Evolutionary conservation across 2,329 filamentous ascomycete genomes (phyloP).

Genomic region (Fusarium cicatricum): DNA sequence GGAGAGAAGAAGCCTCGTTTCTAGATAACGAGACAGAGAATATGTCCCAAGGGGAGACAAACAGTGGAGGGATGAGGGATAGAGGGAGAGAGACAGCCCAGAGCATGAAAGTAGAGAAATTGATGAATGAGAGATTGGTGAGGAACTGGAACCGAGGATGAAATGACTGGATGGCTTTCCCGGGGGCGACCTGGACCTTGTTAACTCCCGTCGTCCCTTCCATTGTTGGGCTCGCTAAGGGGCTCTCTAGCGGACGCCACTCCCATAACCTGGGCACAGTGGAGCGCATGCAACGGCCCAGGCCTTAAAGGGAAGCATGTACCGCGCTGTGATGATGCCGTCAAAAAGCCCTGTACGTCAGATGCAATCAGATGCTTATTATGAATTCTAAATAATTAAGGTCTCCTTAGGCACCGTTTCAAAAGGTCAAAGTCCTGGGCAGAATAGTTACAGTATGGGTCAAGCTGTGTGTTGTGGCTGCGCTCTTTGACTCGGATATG

Average conservation of each 20-base stretch:
- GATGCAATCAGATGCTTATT: not conserved
- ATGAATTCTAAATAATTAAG: too few relatives aligned
- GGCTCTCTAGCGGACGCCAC: slow-evolving; percentile 26
- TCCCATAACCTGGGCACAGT: slow-evolving; percentile 11
- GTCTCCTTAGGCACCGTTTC: not conserved
- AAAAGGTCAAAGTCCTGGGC: not conserved
- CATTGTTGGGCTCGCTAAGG: slow-evolving; percentile 15
- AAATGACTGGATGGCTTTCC: slow-evolving; percentile 25
- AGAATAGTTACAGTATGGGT: too few relatives aligned
- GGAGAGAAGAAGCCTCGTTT: slow-evolving; percentile 13
- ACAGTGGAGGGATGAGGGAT: slow-evolving; percentile 16
- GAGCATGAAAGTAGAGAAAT: slow-evolving; percentile 28
- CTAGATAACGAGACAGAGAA: not conserved
- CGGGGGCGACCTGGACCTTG: slow-evolving; percentile 29
- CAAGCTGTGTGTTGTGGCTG: too few relatives aligned
- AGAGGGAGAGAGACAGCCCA: slow-evolving; percentile 8
- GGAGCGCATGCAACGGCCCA: slow-evolving; percentile 3
- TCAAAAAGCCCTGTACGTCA: not conserved
- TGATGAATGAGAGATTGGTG: slow-evolving; percentile 19
- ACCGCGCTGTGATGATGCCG: not conserved
- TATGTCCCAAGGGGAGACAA: slow-evolving; percentile 10
- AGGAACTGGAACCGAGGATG: slow-evolving; percentile 19
- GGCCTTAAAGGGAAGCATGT: not conserved
- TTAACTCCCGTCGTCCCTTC: not conserved
- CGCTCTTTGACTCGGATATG: too few relatives aligned